Percentiles rank a stretch among this genome's conserved stretches.
Evolutionary conservation across 495 filamentous ascomycete species (phyloP).

Genomic region (Ramalina peruviana): DNA sequence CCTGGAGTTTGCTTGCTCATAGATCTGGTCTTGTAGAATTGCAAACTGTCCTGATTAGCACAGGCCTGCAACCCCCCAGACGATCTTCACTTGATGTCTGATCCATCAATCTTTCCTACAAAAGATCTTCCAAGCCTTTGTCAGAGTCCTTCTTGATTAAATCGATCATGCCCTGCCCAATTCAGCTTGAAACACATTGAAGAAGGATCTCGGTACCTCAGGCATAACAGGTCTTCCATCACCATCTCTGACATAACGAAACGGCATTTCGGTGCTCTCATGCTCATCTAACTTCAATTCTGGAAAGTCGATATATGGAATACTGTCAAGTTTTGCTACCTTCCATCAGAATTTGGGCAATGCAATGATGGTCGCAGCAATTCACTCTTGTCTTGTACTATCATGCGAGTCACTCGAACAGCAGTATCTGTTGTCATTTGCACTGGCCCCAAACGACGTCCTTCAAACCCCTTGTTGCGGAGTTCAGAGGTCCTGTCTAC

Average conservation of each 20-base stretch:
- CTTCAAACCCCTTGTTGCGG: constrained; percentile 79
- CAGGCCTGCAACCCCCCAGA: too few relatives aligned
- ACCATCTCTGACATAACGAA: constrained; percentile 72
- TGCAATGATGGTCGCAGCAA: background rate
- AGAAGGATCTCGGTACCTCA: constrained; percentile 40
- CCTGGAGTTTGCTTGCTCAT: too few relatives aligned
- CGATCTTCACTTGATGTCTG: too few relatives aligned
- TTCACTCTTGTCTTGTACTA: constrained; percentile 61
- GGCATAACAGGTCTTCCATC: constrained; percentile 82
- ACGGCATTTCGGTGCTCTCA: constrained; percentile 93
- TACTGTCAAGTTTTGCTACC: constrained; percentile 56
- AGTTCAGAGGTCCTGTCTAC: constrained; percentile 86
- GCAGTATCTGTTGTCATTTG: constrained; percentile 99
- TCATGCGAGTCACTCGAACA: constrained; percentile 79
- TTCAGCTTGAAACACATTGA: constrained; percentile 1
- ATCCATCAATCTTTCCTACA: constrained; percentile 29
- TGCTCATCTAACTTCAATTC: constrained; percentile 80
- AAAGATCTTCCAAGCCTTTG: constrained; percentile 75
- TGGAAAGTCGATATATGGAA: constrained; percentile 73
- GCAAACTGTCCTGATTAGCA: too few relatives aligned
- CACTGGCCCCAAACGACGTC: constrained; percentile 75
- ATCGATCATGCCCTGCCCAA: constrained; percentile 71
- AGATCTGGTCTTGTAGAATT: too few relatives aligned
- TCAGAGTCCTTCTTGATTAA: constrained; percentile 89
- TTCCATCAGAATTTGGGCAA: constrained; percentile 3